Evolutionary conservation across 78 protist species (phyloP).

Genomic region (Dictyostelium capitatum): DNA sequence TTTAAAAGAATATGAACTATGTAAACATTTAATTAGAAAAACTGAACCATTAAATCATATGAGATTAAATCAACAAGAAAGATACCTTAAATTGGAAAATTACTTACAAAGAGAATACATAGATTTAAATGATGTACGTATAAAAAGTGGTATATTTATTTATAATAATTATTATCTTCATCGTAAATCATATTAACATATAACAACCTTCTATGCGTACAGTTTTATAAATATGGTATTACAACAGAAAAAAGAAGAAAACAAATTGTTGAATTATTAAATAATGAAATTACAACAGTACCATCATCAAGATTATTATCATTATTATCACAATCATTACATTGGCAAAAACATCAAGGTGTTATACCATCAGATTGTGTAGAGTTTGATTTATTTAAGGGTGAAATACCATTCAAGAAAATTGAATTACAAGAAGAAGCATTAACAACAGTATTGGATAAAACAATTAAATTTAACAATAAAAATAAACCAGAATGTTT

Average conservation of each 20-base stretch:
- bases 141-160: not conserved
- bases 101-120: constrained; percentile 31
- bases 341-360: constrained; percentile 89
- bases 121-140: constrained; percentile 37
- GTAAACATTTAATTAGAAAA: constrained; percentile 76
- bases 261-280: constrained; percentile 18
- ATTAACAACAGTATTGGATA: constrained; percentile 15
- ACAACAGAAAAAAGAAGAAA: constrained; percentile 58
- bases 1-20: constrained; percentile 59
- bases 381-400: constrained; percentile 54
- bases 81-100: constrained; percentile 70
- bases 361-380: constrained; percentile 63
- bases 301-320: constrained; percentile 81
- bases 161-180: not conserved
- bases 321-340: constrained; percentile 87
- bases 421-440: constrained; percentile 26
- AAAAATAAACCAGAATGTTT: constrained; percentile 61
- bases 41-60: constrained; percentile 71
- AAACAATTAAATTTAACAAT: constrained; percentile 53
- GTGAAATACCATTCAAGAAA: not conserved
- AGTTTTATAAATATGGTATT: constrained; percentile 49
- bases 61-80: constrained; percentile 33
- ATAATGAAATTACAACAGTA: constrained; percentile 34
- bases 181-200: not conserved
- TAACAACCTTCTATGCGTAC: not conserved